Evolutionary conservation across 2,329 filamentous ascomycete genomes (phyloP).

Genomic region (Xylariales sp.): DNA sequence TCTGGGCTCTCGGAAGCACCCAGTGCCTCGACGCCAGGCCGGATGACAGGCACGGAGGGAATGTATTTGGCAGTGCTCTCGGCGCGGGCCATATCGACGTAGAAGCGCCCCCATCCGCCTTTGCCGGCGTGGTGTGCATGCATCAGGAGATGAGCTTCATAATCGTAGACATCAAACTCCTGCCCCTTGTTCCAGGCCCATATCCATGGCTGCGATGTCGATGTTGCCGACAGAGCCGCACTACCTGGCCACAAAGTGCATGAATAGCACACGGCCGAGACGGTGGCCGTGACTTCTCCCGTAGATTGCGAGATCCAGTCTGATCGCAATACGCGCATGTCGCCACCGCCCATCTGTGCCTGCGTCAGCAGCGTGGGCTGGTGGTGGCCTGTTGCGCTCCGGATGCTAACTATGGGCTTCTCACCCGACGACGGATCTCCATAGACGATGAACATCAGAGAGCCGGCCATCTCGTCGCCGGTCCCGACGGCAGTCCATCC

Average conservation of each 20-base stretch:
- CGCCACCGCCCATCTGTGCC: background rate
- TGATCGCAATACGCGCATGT: background rate
- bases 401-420: slow-evolving; percentile 10
- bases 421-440: slow-evolving; percentile 10
- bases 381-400: slow-evolving; percentile 9
- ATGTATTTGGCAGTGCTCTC: slow-evolving; percentile 7
- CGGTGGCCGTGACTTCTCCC: background rate
- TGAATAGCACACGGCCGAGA: slow-evolving; percentile 12
- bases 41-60: slow-evolving; percentile 1
- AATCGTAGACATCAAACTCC: slow-evolving; percentile 13
- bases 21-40: background rate
- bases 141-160: slow-evolving; percentile 7
- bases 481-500: slow-evolving; percentile 12
- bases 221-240: slow-evolving; percentile 12
- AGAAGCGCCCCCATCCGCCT: slow-evolving; percentile 12
- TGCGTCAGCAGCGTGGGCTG: slow-evolving; percentile 11
- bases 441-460: slow-evolving; percentile 14
- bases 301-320: background rate
- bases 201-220: slow-evolving; percentile 20
- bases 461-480: slow-evolving; percentile 12
- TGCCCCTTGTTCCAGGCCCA: slow-evolving; percentile 22
- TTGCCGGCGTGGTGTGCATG: slow-evolving; percentile 9
- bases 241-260: slow-evolving; percentile 18
- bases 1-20: too few relatives aligned
- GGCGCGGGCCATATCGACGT: slow-evolving; percentile 11